Percentiles rank a stretch among this genome's conserved stretches.
Evolutionary conservation across 2,329 filamentous ascomycete genomes (phyloP).

Genomic region (Leptographium galeiforme): DNA sequence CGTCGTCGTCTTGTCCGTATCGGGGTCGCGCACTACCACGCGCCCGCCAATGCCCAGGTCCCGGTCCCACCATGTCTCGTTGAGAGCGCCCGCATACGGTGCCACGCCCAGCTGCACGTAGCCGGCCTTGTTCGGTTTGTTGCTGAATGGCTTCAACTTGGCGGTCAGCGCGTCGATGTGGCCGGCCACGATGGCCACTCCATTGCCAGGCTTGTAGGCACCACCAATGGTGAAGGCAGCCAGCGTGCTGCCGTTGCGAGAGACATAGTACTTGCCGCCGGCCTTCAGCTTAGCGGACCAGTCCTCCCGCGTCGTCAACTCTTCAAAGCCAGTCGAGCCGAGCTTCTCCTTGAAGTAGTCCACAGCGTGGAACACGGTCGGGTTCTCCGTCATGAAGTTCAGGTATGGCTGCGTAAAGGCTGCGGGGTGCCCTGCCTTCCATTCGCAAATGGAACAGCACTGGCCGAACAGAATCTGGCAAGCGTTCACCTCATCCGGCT

Average conservation of each 20-base stretch:
- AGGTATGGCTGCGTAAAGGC: conserved; percentile 73
- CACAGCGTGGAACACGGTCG: conserved; percentile 87
- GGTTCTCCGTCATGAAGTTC: conserved; percentile 77
- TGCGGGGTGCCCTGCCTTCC: conserved; percentile 35
- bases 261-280: conserved; percentile 39
- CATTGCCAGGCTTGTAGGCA: conserved; percentile 21
- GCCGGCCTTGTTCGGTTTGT: conserved; percentile 69
- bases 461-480: conserved; percentile 2
- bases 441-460: conserved; percentile 23
- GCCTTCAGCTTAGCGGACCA: conserved; percentile 62
- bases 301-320: conserved; percentile 63
- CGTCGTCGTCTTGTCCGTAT: conserved; percentile 60
- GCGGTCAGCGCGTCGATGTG: conserved; percentile 90
- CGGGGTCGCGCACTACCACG: conserved; percentile 65
- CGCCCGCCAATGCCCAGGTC: conserved; percentile 84
- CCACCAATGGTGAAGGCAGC: conserved; percentile 24
- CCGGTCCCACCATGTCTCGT: conserved; percentile 92
- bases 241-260: conserved; percentile 22
- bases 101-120: conserved; percentile 85
- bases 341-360: conserved; percentile 64
- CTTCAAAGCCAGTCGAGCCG: conserved; percentile 56
- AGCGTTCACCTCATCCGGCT: conserved; percentile 2
- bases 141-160: conserved; percentile 80
- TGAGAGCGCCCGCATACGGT: conserved; percentile 79
- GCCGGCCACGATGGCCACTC: conserved; percentile 49